Base-by-base conservation (phyloP, 1,139 yeast genomes). In the Nadsonia commutata region DNA sequence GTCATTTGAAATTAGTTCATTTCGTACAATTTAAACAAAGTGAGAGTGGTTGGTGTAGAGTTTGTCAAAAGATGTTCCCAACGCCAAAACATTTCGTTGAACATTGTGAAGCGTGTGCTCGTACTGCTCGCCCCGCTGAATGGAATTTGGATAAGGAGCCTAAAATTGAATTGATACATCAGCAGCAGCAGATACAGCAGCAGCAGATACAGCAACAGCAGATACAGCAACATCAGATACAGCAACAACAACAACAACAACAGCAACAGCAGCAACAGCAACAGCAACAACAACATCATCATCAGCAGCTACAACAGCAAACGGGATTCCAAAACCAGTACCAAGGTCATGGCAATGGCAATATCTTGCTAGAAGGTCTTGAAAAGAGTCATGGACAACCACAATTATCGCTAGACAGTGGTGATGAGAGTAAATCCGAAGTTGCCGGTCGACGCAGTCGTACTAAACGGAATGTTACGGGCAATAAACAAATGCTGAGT, bases 1-100 rank as follows among this genome's bases (percentile, higher is more conserved):
- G 88, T 42, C 88, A 80, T 57, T 63, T 80, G 46, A 68, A 72
- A 46, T 64, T 80, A 43, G 82, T 80, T 21, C 88, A 80, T 59
- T 77, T 67, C 54, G 76, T 74, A 22, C 74, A 55, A 46, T 56
- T 59, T 48, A 58, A 60, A 45, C 54, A 62, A 46, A 65, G 67
- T 11, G 80, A 74, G 40, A 67, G 75, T 2, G 85, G 85, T 4
- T 74, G 78, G 77, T 78, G 85, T 57, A 61, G 80, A 33, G 62
- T 70, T 16, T 78, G 85, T 54, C 78, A 74, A 50, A 64, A 69
- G 46, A 66, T 69, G 70, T 81, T 80, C 53, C 67, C 68, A 3
- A 64, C 67, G 40, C 70, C 80, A 18, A 76, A 73, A 51, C 64
- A 63, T 4, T 81, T 81, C 57, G 68, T 80, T 20, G 79, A 72